These are phyloP conservation scores for Proliferodiscus dingleyae DNA, from an alignment of 2,329 filamentous ascomycete species.

Conservation along the genomic window DNA sequence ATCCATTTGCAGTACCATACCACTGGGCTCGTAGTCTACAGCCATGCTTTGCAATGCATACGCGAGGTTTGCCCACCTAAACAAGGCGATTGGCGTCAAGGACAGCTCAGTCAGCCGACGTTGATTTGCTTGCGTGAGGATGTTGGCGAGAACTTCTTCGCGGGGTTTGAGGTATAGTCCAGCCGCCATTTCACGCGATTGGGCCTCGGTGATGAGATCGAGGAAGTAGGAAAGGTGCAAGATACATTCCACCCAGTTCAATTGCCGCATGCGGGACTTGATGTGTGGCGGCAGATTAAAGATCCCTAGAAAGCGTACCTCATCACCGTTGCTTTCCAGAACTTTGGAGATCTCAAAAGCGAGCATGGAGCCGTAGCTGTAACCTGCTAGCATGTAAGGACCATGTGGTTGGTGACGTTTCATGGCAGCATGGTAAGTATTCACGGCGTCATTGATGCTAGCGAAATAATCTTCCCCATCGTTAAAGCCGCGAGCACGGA, in stretches of 20 bases:
- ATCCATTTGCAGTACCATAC: constrained; percentile 35
- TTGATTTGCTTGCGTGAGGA: not conserved
- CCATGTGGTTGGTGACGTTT: constrained; percentile 39
- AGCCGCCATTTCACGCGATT: not conserved
- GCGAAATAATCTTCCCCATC: constrained; percentile 10
- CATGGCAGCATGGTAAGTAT: constrained; percentile 37
- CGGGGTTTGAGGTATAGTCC: not conserved
- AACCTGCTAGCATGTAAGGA: constrained; percentile 47
- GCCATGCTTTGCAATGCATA: constrained; percentile 35
- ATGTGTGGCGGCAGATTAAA: constrained; percentile 47
- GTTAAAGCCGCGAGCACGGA: constrained; percentile 36
- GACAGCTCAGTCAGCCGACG: not conserved
- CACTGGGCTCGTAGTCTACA: constrained; percentile 40
- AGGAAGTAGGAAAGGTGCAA: constrained; percentile 35
- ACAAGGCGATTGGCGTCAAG: not conserved
- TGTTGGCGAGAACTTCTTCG: not conserved
- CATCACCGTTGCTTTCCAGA: constrained; percentile 35
- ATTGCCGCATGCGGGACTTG: constrained; percentile 21
- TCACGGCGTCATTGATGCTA: constrained; percentile 17
- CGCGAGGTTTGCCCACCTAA: constrained; percentile 36
- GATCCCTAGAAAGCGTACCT: constrained; percentile 38
- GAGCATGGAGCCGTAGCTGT: constrained; percentile 44
- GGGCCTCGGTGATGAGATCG: constrained; percentile 30
- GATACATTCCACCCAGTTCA: constrained; percentile 33
- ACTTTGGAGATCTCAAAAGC: constrained; percentile 45